Base-by-base conservation (phyloP, 768 basidiomycete genomes). In the Naganishia randhawae region DNA sequence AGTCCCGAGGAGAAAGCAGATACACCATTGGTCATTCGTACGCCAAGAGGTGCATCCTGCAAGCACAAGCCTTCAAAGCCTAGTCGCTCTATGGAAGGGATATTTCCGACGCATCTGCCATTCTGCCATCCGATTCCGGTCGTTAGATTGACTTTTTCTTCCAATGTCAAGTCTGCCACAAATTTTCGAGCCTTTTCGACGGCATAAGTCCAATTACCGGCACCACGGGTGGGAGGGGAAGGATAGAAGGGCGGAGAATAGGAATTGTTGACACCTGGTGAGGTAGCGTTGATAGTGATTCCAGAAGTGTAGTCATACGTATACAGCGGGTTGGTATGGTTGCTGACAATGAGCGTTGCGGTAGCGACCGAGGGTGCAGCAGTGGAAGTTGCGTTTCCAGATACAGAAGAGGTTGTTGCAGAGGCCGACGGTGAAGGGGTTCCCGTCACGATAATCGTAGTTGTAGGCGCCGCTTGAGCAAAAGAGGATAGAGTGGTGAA, bases 1-100 rank as follows among this genome's bases (percentile, higher is more conserved):
- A 96, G 82, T 0, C 86, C 89, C n/a, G 92, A 84, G 0, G 94
- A 92, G 81, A 92, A 94, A 0, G 85, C 85, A 3, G 88, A 88
- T 7, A 86, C 86, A 37, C 84, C 86, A 76, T 93, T 88, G 0
- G 86, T 85, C 71, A 84, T 82, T 52, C 92, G 88, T 22, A 94
- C 86, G 3, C 92, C 92, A 0, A 90, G 82, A 2, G 90, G 90
- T 25, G 87, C 86, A 69, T 81, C 81, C 64, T 79, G 70, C 22
- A 79, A 66, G 64, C 81, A 81, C 2, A 81, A 63, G 9, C 78
- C 78, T 3, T 73, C 57, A 42, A 76, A 80, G 29, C 71, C 73
- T 14, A 71, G 33, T 6, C 71, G 63, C 5, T 72, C 68, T 27
- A 78, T 73, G n/a, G 73, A 41, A 25, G 69, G 71, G 39, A 72